A percentile compares a stretch with the other conserved stretches of the same genome.
These are phyloP conservation scores for Fraxinus dipetala DNA, from an alignment of 305 asterid genomes.

Conservation along the genomic window DNA sequence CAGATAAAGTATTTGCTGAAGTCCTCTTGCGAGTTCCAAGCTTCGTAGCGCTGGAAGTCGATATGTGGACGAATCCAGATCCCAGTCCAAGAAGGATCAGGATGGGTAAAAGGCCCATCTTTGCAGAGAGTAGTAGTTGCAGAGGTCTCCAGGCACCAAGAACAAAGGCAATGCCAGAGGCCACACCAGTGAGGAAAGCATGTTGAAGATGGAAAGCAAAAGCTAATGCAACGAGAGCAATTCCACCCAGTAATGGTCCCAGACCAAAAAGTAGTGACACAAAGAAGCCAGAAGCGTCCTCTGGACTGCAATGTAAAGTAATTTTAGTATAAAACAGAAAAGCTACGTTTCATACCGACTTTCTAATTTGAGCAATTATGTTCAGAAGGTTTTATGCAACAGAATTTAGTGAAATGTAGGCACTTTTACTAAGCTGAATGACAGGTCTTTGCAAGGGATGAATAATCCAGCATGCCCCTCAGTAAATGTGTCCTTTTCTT, in stretches of 20 bases:
- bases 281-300: constrained; percentile 84
- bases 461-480: not conserved
- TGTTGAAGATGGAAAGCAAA: constrained; percentile 74
- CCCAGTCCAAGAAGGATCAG: constrained; percentile 57
- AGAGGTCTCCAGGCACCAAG: constrained; percentile 90
- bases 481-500: not conserved
- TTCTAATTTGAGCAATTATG: not conserved
- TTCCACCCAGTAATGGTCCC: constrained; percentile 87
- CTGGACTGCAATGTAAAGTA: constrained; percentile 55
- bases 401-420: not conserved
- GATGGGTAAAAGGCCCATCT: constrained; percentile 59
- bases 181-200: constrained; percentile 79
- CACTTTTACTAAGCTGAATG: not conserved
- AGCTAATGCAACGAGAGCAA: constrained; percentile 73
- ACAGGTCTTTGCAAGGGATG: not conserved
- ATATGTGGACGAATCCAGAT: constrained; percentile 43
- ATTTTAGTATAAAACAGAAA: constrained; percentile 7
- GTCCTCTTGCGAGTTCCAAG: constrained; percentile 57
- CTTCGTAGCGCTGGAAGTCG: constrained; percentile 46
- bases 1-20: constrained; percentile 55
- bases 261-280: constrained; percentile 85
- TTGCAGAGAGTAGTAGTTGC: constrained; percentile 64
- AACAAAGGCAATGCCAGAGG: constrained; percentile 86
- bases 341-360: not conserved
- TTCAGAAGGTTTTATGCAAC: not conserved